phyloP scores from a whole-genome alignment of 179 eudicot genomes.

The Monotropa hypopitys region DNA sequence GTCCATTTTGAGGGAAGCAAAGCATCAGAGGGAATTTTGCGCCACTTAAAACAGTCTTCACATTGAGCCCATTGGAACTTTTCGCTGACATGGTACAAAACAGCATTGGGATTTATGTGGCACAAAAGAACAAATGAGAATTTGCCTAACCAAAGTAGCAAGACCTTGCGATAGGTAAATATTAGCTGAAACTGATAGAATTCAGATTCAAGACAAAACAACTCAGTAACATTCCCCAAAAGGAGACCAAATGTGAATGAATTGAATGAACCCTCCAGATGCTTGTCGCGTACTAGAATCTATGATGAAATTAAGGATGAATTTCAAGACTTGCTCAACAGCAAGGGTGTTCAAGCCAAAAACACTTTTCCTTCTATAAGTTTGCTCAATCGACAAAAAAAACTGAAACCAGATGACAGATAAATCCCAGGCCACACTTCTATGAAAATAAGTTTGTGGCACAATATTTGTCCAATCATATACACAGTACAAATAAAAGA shows the following conservation, averaged over 20 bases:
- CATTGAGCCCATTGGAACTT: constrained; percentile 53
- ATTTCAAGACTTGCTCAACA: not conserved
- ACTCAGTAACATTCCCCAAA: too few species aligned
- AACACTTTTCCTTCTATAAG: too few species aligned
- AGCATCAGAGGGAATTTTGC: constrained; percentile 38
- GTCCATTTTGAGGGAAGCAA: constrained; percentile 47
- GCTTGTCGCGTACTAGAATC: not conserved
- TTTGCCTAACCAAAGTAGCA: too few species aligned
- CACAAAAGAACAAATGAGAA: not conserved
- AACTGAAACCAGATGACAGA: not conserved
- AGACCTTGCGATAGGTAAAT: too few species aligned
- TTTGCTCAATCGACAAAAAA: not conserved
- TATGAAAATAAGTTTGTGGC: not conserved
- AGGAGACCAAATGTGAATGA: not conserved
- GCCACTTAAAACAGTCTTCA: constrained; percentile 56
- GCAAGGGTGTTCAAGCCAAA: not conserved
- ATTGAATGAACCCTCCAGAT: not conserved
- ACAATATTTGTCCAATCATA: not conserved
- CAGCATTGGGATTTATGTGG: not conserved
- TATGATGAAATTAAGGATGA: not conserved
- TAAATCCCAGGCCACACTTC: not conserved
- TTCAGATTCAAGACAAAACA: not conserved
- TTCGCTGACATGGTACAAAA: constrained; percentile 16
- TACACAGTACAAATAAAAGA: not conserved
- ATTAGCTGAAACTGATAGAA: not conserved